Conservation (phyloP, 192 early-diverging fungal species). For the Linderina pennispora region DNA sequence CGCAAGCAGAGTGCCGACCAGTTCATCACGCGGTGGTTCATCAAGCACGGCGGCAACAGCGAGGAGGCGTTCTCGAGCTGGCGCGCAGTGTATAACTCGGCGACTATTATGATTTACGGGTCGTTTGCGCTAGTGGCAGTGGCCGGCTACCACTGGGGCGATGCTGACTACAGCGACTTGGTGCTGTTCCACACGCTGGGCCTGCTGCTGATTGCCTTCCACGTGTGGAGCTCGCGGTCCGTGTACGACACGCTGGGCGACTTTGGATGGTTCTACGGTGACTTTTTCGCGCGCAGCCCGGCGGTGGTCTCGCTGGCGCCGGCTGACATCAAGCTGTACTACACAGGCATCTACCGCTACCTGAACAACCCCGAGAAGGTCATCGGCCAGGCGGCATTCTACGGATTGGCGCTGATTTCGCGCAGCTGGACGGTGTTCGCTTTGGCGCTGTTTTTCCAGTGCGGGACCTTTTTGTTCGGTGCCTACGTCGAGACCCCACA, state of each 20-base stretch:
- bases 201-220: constrained; percentile 72
- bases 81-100: constrained; percentile 93
- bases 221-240: constrained; percentile 87
- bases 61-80: constrained; percentile 90
- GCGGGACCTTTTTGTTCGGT: constrained; percentile 78
- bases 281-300: constrained; percentile 87
- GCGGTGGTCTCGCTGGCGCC: constrained; percentile 47
- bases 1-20: constrained; percentile 74
- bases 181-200: constrained; percentile 77
- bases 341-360: constrained; percentile 92
- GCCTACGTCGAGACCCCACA: constrained; percentile 88
- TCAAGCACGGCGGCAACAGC: constrained; percentile 85
- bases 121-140: constrained; percentile 79
- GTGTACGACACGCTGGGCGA: constrained; percentile 92
- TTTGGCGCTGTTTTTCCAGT: constrained; percentile 78
- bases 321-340: constrained; percentile 54
- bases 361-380: constrained; percentile 93
- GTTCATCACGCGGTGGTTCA: constrained; percentile 85
- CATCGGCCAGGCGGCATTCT: constrained; percentile 91
- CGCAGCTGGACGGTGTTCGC: constrained; percentile 75
- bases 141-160: constrained; percentile 68
- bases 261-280: constrained; percentile 98
- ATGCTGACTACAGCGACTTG: constrained; percentile 33
- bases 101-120: constrained; percentile 86
- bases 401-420: constrained; percentile 85